Conservation (phyloP, 1,284 basidiomycete species). For the Cutaneotrichosporon daszewskae region DNA sequence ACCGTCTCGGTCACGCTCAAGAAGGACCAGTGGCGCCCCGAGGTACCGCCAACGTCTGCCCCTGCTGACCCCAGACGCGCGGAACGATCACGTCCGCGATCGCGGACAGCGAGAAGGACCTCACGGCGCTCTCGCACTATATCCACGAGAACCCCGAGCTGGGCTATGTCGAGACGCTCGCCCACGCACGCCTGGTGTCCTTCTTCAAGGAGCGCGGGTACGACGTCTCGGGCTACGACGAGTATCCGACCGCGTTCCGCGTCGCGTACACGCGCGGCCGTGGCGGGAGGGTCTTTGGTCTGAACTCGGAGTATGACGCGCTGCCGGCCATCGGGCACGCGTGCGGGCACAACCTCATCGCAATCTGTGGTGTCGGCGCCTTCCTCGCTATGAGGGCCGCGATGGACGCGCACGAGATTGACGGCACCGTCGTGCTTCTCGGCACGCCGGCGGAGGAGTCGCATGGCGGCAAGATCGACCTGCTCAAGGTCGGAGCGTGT, state of each 20-base stretch:
- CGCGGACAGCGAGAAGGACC: constrained; percentile 6
- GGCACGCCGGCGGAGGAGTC: constrained; percentile 64
- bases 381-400: constrained; percentile 31
- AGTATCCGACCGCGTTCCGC: constrained; percentile 48
- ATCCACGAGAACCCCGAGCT: constrained; percentile 28
- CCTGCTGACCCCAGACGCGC: constrained; percentile 4
- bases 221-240: constrained; percentile 56
- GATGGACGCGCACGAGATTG: constrained; percentile 51
- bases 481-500: constrained; percentile 52
- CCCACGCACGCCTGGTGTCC: constrained; percentile 55
- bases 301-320: constrained; percentile 29
- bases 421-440: constrained; percentile 69
- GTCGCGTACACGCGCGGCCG: constrained; percentile 16
- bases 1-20: background rate
- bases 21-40: background rate
- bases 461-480: constrained; percentile 10
- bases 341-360: constrained; percentile 56
- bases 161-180: constrained; percentile 39
- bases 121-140: constrained; percentile 21
- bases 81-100: constrained; percentile 9
- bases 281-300: constrained; percentile 23
- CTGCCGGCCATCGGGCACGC: constrained; percentile 34
- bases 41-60: background rate
- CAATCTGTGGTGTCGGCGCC: constrained; percentile 40
- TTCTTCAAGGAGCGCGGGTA: constrained; percentile 59